phyloP scores from a whole-genome alignment of 139 green algal species.

The Volvox reticuliferus region DNA sequence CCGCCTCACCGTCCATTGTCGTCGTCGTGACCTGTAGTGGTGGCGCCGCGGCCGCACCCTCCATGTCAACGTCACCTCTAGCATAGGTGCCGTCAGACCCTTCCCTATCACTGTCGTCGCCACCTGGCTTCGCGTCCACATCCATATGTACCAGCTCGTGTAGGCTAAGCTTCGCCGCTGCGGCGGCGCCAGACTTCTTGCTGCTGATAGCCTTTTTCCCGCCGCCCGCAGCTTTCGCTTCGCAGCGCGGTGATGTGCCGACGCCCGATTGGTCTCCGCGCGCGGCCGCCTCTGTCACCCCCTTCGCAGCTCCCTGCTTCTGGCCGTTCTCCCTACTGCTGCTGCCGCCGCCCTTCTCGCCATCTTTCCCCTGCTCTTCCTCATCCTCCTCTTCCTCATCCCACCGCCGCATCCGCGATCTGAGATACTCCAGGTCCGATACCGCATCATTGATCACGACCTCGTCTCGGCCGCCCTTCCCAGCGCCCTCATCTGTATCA shows the following conservation, averaged over 20 bases:
- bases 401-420: conserved; percentile 71
- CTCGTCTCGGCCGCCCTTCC: neutral
- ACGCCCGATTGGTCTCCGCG: conserved; percentile 50
- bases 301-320: conserved; percentile 2
- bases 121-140: neutral
- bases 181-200: neutral
- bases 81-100: neutral
- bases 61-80: neutral
- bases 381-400: conserved; percentile 73
- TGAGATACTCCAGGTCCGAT: conserved; percentile 93
- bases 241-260: conserved; percentile 20
- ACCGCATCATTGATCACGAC: conserved; percentile 68
- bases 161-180: neutral
- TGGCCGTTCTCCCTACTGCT: too few species aligned
- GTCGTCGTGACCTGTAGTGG: conserved; percentile 18
- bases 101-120: neutral
- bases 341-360: conserved; percentile 51
- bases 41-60: neutral
- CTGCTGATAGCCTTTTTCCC: neutral
- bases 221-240: neutral
- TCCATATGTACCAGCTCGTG: neutral
- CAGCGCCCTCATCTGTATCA: conserved; percentile 5
- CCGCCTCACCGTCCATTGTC: conserved; percentile 34
- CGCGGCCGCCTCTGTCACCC: conserved; percentile 15
- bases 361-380: conserved; percentile 5